Conservation (phyloP, 1,139 yeast genomes). For the Debaryomyces sp. region DNA sequence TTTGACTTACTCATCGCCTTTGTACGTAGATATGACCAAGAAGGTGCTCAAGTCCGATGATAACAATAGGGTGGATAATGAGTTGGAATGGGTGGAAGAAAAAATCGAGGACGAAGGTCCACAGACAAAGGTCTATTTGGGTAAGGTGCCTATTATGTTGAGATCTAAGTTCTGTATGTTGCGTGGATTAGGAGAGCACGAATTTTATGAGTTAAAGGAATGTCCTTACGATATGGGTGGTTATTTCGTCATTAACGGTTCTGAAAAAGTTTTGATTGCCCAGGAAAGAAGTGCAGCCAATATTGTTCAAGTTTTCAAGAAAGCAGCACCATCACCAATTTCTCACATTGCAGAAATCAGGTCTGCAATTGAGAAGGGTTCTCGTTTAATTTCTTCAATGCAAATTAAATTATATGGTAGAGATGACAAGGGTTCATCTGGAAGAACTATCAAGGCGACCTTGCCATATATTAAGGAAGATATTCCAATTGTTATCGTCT, state of each 20-base stretch:
- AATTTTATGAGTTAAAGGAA: conserved; percentile 91
- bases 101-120: conserved; percentile 57
- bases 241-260: conserved; percentile 95
- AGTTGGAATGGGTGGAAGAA: conserved; percentile 72
- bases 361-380: conserved; percentile 95
- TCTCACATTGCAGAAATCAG: conserved; percentile 97
- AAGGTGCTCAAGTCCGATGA: conserved; percentile 85
- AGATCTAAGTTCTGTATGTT: conserved; percentile 95
- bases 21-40: conserved; percentile 94
- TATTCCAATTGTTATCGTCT: conserved; percentile 93
- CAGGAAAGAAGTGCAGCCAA: conserved; percentile 99
- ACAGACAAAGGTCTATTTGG: conserved; percentile 80
- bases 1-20: conserved; percentile 92
- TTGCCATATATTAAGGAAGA: conserved; percentile 96
- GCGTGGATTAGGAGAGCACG: conserved; percentile 90
- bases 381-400: conserved; percentile 89
- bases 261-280: conserved; percentile 96
- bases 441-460: conserved; percentile 90
- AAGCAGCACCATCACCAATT: conserved; percentile 96
- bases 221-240: conserved; percentile 99
- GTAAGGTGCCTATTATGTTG: conserved; percentile 97
- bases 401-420: conserved; percentile 91
- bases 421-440: conserved; percentile 71
- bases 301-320: conserved; percentile 96
- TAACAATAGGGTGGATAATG: conserved; percentile 58